A percentile compares a stretch with the other conserved stretches of the same genome.
Evolutionary conservation across 345 rosid genomes (phyloP).

Genomic region (Gossypium raimondii): DNA sequence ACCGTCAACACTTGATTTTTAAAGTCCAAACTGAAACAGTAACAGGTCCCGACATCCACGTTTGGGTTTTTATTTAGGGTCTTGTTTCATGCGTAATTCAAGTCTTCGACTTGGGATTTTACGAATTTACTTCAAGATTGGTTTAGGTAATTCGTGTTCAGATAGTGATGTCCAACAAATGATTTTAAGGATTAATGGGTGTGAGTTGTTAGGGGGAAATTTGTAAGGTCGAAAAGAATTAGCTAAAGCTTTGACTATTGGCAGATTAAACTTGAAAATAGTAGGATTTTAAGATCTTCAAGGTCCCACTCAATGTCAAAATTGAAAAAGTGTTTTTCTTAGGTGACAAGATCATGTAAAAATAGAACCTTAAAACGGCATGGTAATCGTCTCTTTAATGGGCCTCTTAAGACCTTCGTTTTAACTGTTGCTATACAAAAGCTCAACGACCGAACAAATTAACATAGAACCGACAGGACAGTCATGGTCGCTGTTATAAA

Average conservation of each 20-base stretch:
- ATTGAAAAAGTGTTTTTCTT: neutral
- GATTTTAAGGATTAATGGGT: neutral
- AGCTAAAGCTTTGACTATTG: neutral
- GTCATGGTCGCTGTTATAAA: neutral
- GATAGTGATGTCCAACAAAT: neutral
- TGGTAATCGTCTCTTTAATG: constrained; percentile 1
- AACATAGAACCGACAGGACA: neutral
- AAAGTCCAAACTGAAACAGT: neutral
- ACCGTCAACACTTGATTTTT: constrained; percentile 11
- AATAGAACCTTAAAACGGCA: neutral
- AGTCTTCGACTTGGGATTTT: too few species aligned
- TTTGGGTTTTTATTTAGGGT: neutral
- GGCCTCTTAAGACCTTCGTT: neutral
- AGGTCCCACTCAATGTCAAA: neutral
- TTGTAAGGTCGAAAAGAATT: neutral
- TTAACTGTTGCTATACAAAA: too few species aligned
- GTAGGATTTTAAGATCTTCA: neutral
- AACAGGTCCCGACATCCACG: neutral
- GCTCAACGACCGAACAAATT: too few species aligned
- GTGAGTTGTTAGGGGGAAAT: neutral
- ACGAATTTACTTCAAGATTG: too few species aligned
- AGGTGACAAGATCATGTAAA: neutral
- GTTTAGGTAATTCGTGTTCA: too few species aligned
- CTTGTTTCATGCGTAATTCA: too few species aligned
- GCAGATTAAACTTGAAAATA: neutral